Base-by-base conservation (phyloP, 345 rosid genomes). In the Citrus medica region DNA sequence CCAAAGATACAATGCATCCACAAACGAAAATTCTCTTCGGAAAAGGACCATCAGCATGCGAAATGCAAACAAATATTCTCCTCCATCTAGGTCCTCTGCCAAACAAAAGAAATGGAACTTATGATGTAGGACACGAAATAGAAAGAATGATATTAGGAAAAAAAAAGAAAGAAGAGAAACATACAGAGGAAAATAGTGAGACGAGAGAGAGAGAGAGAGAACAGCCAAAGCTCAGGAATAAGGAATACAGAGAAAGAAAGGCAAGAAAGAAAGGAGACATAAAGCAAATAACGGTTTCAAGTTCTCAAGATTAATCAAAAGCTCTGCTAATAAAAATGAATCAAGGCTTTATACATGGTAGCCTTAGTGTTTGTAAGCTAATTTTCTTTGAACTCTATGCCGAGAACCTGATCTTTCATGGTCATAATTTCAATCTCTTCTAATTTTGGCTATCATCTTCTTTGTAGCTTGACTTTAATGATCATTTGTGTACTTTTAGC, bases 41-140 rank as follows among this genome's bases (percentile, higher is more conserved):
- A 94, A 94, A 78, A 95, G 95, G 56, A 95, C 99, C 98, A 95
- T 95, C 78, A 94, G 83, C 99, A 94, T 95, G 78, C 97, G 91
- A 80, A 95, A 86, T 24, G 99, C 98, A 87, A 95, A 95, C 76
- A 95, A 76, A 84, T 94, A 95, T 85, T 94, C 93, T 10, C 98
- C 99, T 60, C 96, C 98, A 81, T 90, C 97, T 4, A 95, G 91
- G 75, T 92, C 94, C 91, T 88, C 99, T 95, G 93, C 61, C 77
- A 89, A 70, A 46, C 30, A 65, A 32, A 63, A 62, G n/a, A 76
- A 71, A 61, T 48, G 71, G 19, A 5, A 7, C 35, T 66, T 22
- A 66, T 30, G 37, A 66, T 30, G 37, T 19, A 9, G 53, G 35
- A 24, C 66, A 73, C 2, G 9, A 73, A 73, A 51, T 2, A 28